Evolutionary conservation across 1,284 basidiomycete genomes (phyloP), one percentile per base, ranked within the genome.

Genomic region (Puccinia polysora): DNA sequence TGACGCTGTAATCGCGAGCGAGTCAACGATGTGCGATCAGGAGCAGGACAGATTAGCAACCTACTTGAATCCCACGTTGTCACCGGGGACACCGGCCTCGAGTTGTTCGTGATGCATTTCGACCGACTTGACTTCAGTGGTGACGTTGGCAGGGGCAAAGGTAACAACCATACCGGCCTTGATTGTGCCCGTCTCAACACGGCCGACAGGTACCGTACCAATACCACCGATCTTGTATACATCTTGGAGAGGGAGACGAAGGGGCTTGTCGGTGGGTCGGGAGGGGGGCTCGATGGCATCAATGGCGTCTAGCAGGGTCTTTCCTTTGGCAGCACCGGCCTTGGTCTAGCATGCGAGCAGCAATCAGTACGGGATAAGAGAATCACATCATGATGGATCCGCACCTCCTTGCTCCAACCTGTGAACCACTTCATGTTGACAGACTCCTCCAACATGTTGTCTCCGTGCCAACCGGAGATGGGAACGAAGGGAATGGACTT

Each of bases 161-260:
- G 84, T 88, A 82, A 97, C 95, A 69, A 82, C 81, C 95, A 98
- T 97, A 82, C 95, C 94, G 80, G 93, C 90, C 87, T 97, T 97
- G 88, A 98, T 97, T 83, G 93, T 82, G 89, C 96, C 95, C 80
- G 96, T 98, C 86, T 98, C 95, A 81, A 98, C 95, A 91, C 96
- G 95, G 83, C 95, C 95, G 84, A 99, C 95, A 82, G 95, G 95
- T 79, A 99, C 96, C 79, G 95, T 99, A 78, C 95, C 95, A 80
- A 99, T 99, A 94, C 95, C 95, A 85, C 95, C 95, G 81, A 99
- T 99, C 88, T 99, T 99, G 91, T 99, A 98, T 80, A 99, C 95
- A 87, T 99, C 95, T 87, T 98, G 95, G 83, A 99, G 93, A 80
- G 95, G 95, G 77, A 99, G 94, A 85, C 95, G 94, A 84, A 99